Conservation (phyloP, 2,329 filamentous ascomycete genomes). For the Didymellaceae sp. region DNA sequence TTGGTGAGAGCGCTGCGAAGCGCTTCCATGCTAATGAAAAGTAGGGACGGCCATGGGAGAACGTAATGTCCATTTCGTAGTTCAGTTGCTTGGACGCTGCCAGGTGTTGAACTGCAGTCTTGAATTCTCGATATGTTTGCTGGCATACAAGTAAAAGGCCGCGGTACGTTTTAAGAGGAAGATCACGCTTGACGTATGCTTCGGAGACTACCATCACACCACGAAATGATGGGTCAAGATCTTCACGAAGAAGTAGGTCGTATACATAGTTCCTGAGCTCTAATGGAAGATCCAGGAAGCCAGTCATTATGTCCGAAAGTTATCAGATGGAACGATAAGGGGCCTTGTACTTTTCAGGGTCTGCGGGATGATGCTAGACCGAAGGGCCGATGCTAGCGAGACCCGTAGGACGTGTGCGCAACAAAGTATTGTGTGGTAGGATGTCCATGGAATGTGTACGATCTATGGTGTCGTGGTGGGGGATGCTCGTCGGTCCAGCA, state of each 20-base stretch:
- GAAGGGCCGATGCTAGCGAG: conserved; percentile 6
- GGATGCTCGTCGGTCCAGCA: conserved; percentile 9
- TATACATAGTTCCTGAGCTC: conserved; percentile 41
- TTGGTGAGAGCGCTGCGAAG: conserved; percentile 37
- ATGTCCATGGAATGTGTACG: conserved; percentile 16
- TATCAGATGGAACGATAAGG: conserved; percentile 19
- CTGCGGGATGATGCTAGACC: conserved; percentile 17
- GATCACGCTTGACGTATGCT: conserved; percentile 34
- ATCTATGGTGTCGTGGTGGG: background rate
- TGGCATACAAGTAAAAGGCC: conserved; percentile 32
- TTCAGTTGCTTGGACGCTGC: conserved; percentile 31
- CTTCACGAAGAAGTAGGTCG: conserved; percentile 32
- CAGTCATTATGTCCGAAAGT: conserved; percentile 26
- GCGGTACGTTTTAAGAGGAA: conserved; percentile 39
- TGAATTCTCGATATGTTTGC: conserved; percentile 36
- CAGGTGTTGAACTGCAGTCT: conserved; percentile 37
- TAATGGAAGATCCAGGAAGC: conserved; percentile 39
- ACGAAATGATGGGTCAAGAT: conserved; percentile 30
- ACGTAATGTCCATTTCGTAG: conserved; percentile 38
- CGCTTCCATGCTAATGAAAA: conserved; percentile 39
- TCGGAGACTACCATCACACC: conserved; percentile 41
- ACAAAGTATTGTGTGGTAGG: conserved; percentile 5
- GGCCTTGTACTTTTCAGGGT: conserved; percentile 17
- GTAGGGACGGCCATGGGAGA: conserved; percentile 44
- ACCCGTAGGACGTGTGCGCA: conserved; percentile 15